Percentiles rank a stretch among this genome's conserved stretches.
phyloP scores from a whole-genome alignment of 768 basidiomycete genomes.

The Tylopilus vinaceipallidus region DNA sequence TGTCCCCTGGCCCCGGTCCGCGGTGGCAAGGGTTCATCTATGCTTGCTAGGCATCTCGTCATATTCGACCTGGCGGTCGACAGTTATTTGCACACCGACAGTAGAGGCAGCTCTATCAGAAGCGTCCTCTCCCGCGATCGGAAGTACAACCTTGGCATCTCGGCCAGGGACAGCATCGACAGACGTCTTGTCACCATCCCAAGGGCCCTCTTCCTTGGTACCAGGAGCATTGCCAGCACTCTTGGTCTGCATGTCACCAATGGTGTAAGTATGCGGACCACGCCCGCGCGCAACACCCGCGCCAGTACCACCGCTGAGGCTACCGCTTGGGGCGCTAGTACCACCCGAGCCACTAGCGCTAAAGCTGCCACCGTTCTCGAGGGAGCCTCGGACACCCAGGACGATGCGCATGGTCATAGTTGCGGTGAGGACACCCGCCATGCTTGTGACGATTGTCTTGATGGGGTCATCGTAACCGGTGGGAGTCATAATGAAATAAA shows the following conservation, averaged over 20 bases:
- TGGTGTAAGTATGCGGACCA: conserved; percentile 35
- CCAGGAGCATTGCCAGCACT: conserved; percentile 42
- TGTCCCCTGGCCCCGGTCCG: background rate
- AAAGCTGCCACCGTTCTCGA: conserved; percentile 70
- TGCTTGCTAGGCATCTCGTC: conserved; percentile 32
- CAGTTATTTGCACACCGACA: conserved; percentile 57
- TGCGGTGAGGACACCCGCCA: conserved; percentile 84
- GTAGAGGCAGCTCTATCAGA: conserved; percentile 18
- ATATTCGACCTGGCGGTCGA: conserved; percentile 56
- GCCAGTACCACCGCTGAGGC: conserved; percentile 25
- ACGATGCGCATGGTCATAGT: conserved; percentile 89
- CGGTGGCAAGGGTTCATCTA: conserved; percentile 15
- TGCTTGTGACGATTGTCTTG: conserved; percentile 80
- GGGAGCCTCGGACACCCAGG: conserved; percentile 75
- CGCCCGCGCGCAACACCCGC: conserved; percentile 27
- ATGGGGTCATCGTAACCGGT: conserved; percentile 61
- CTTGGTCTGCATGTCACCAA: conserved; percentile 54
- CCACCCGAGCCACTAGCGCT: conserved; percentile 46
- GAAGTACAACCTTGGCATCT: conserved; percentile 35
- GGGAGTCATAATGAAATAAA: conserved; percentile 82
- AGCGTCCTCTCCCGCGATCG: conserved; percentile 34
- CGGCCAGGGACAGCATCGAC: conserved; percentile 35
- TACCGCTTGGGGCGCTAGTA: conserved; percentile 50
- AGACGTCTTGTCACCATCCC: conserved; percentile 40
- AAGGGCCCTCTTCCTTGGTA: conserved; percentile 38